Evolutionary conservation across 163 green algal genomes (phyloP), one percentile per base, ranked within the genome.

Genomic region (Chlamydomonas reinhardtii): DNA sequence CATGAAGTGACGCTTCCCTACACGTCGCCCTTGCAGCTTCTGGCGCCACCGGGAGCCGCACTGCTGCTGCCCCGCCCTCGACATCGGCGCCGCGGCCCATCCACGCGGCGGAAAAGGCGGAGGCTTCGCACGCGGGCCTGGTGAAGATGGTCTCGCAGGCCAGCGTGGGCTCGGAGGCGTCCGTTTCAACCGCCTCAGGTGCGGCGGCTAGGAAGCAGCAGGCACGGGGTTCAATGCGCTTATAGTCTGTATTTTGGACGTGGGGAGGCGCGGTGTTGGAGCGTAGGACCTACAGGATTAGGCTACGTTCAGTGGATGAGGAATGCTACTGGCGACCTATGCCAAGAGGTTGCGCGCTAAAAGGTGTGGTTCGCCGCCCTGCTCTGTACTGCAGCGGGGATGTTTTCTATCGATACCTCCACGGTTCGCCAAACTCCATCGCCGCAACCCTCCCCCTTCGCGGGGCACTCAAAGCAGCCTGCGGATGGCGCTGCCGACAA

Each of bases 101-200:
- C 31, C 71, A 66, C 52, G 66, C 90, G 29, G 52, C 82, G 0
- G 54, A 89, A 17, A 66, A 71, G 39, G 84, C 88, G 35, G 81
- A 87, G 79, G 82, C 76, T 11, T 76, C 64, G 1, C 84, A 90
- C 43, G 59, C 75, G 29, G 82, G 82, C 22, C 74, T 86, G 19
- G 17, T 25, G 22, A 69, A 79, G 48, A 59, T 75, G 37, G 35
- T 54, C n/a, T 83, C 84, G 20, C 85, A 84, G 73, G 11, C 17
- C 64, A 90, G 85, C 73, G 64, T 86, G 8, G 72, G 31, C 31
- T 86, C 76, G 29, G 85, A 83, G 59, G 71, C 84, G 39, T 61
- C 65, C 76, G 79, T 90, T 56, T 90, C 85, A 27, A 37, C 68
- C 6, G 54, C 74, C 29, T 90, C 85, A 39, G 75, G 85, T 89